These are phyloP conservation scores for Hevea brasiliensis DNA, from an alignment of 345 rosid species.

Conservation along the genomic window DNA sequence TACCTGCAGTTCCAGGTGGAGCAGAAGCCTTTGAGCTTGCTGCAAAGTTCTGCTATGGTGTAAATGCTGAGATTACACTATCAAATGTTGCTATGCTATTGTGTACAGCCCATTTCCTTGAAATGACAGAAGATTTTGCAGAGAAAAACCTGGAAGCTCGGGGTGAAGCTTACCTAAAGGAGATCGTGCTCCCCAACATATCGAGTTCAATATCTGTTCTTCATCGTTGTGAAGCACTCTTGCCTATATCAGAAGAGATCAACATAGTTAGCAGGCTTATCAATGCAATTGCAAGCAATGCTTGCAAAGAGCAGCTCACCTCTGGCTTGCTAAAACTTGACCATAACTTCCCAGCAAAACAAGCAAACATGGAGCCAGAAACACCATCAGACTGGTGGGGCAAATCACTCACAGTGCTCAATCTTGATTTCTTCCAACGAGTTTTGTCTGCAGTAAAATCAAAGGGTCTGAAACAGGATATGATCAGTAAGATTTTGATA, in stretches of 20 bases:
- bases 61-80: slow-evolving; percentile 62
- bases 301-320: slow-evolving; percentile 95
- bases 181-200: slow-evolving; percentile 64
- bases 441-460: slow-evolving; percentile 79
- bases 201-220: slow-evolving; percentile 68
- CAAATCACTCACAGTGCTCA: slow-evolving; percentile 62
- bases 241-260: slow-evolving; percentile 77
- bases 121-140: slow-evolving; percentile 84
- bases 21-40: slow-evolving; percentile 87
- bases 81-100: slow-evolving; percentile 69
- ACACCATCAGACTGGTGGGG: slow-evolving; percentile 96
- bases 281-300: slow-evolving; percentile 71
- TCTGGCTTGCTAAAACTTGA: slow-evolving; percentile 89
- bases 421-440: slow-evolving; percentile 80
- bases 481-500: slow-evolving; percentile 86
- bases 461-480: slow-evolving; percentile 89
- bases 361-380: slow-evolving; percentile 54
- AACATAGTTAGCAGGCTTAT: slow-evolving; percentile 66
- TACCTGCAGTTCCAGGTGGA: slow-evolving; percentile 74
- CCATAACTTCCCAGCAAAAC: slow-evolving; percentile 56
- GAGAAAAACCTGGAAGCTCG: slow-evolving; percentile 72
- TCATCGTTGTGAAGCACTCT: slow-evolving; percentile 70
- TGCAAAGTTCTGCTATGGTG: slow-evolving; percentile 96
- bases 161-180: slow-evolving; percentile 65
- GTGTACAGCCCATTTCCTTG: slow-evolving; percentile 76